These are phyloP conservation scores for Phytophthora cajani DNA, from an alignment of 352 stramenopile genomes.

Conservation along the genomic window DNA sequence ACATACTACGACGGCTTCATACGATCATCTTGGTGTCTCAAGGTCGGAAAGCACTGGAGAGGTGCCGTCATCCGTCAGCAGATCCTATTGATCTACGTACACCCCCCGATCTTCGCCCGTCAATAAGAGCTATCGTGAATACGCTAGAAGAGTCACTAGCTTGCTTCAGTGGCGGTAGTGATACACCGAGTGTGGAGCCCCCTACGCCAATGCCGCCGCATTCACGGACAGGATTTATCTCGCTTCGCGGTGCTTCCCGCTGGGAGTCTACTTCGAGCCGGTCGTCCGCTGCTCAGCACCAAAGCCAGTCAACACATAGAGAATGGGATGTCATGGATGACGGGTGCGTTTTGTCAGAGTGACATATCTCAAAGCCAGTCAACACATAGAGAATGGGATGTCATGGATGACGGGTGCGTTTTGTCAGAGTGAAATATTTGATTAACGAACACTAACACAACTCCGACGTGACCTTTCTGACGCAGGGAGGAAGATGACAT, in stretches of 20 bases:
- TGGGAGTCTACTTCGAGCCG: slow-evolving; percentile 26
- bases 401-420: slow-evolving; percentile 52
- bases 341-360: slow-evolving; percentile 26
- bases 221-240: slow-evolving; percentile 29
- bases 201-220: slow-evolving; percentile 3
- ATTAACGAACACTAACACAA: slow-evolving; percentile 6
- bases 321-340: slow-evolving; percentile 54
- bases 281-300: slow-evolving; percentile 8
- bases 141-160: slow-evolving; percentile 44
- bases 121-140: slow-evolving; percentile 63
- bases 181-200: slow-evolving; percentile 1
- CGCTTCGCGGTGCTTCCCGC: slow-evolving; percentile 20
- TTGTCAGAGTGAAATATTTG: not conserved
- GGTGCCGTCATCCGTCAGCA: slow-evolving; percentile 60
- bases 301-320: slow-evolving; percentile 21
- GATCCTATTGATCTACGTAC: slow-evolving; percentile 66
- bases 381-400: slow-evolving; percentile 38
- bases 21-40: slow-evolving; percentile 76
- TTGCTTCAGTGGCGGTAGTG: slow-evolving; percentile 19
- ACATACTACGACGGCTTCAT: slow-evolving; percentile 57
- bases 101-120: slow-evolving; percentile 59
- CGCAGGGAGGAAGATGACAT: slow-evolving; percentile 35
- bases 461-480: slow-evolving; percentile 2
- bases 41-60: slow-evolving; percentile 41
- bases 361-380: slow-evolving; percentile 12